Percentiles rank a stretch among this genome's conserved stretches.
phyloP scores from a whole-genome alignment of 2,329 filamentous ascomycete genomes.

The Helotiales sp. region DNA sequence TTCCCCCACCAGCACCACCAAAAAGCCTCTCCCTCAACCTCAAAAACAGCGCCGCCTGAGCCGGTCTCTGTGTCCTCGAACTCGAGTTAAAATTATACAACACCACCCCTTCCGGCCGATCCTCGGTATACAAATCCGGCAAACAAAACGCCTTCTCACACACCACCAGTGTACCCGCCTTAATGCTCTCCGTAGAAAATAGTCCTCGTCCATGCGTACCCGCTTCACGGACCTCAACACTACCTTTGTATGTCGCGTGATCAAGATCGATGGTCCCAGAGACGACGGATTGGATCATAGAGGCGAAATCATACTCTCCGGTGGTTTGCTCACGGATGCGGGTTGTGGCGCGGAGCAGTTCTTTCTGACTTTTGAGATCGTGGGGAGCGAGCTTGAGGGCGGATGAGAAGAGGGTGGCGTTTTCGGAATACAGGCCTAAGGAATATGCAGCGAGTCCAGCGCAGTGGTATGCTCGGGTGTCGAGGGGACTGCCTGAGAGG shows the following conservation, averaged over 20 bases:
- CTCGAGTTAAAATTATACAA: conserved; percentile 29
- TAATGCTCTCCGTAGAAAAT: conserved; percentile 14
- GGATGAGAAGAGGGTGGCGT: conserved; percentile 19
- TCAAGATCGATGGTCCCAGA: conserved; percentile 17
- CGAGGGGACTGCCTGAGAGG: conserved; percentile 13
- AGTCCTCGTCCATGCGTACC: conserved; percentile 16
- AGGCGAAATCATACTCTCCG: conserved; percentile 25
- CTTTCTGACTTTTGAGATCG: conserved; percentile 22
- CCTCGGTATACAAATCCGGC: conserved; percentile 20
- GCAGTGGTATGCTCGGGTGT: conserved; percentile 27
- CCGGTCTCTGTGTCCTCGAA: conserved; percentile 20
- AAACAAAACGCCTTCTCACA: conserved; percentile 31
- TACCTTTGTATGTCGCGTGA: conserved; percentile 24
- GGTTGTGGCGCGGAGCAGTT: conserved; percentile 10
- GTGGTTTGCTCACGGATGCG: conserved; percentile 21
- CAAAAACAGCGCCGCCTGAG: conserved; percentile 25
- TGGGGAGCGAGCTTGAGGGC: conserved; percentile 16
- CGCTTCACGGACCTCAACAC: conserved; percentile 8
- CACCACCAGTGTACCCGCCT: conserved; percentile 23
- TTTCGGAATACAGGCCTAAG: conserved; percentile 21
- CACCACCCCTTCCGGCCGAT: conserved; percentile 10
- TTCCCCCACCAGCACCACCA: conserved; percentile 5
- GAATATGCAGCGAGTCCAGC: conserved; percentile 27
- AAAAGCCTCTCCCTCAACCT: conserved; percentile 23
- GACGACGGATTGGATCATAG: conserved; percentile 14